phyloP scores from a whole-genome alignment of 345 rosid species.

The Euphorbia pulcherrima region DNA sequence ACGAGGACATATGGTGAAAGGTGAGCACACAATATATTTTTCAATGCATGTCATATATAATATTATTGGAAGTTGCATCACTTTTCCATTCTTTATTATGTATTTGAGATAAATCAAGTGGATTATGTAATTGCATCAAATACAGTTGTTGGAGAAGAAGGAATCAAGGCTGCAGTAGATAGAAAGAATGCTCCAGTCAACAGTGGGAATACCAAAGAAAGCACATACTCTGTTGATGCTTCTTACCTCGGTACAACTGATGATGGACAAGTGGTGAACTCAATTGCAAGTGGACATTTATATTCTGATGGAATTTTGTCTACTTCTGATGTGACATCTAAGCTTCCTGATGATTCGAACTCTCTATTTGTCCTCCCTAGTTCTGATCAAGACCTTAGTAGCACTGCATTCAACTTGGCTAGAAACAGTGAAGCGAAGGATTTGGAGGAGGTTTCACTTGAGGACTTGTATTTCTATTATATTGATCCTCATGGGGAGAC shows the following conservation, averaged over 20 bases:
- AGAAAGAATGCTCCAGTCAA: slow-evolving; percentile 3
- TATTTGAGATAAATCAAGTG: background rate
- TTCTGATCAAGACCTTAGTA: slow-evolving; percentile 27
- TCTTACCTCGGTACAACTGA: slow-evolving; percentile 15
- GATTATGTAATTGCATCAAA: slow-evolving; percentile 19
- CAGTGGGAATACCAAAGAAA: slow-evolving; percentile 24
- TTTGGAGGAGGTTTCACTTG: slow-evolving; percentile 31
- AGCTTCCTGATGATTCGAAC: slow-evolving; percentile 47
- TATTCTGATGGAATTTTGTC: slow-evolving; percentile 18
- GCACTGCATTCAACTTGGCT: slow-evolving; percentile 15
- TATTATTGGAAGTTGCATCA: background rate
- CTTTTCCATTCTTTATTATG: background rate
- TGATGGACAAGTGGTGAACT: slow-evolving; percentile 24
- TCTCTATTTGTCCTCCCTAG: slow-evolving; percentile 38
- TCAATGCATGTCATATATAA: background rate
- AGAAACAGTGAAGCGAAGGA: slow-evolving; percentile 23
- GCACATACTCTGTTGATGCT: slow-evolving; percentile 6
- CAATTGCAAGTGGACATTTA: slow-evolving; percentile 22
- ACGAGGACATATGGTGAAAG: slow-evolving; percentile 11
- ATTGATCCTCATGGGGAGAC: slow-evolving; percentile 80
- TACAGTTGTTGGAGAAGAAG: slow-evolving; percentile 23
- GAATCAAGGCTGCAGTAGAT: slow-evolving; percentile 19
- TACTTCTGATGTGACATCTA: slow-evolving; percentile 23
- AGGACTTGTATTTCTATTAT: slow-evolving; percentile 65
- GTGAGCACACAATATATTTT: slow-evolving; percentile 21